Conservation (phyloP, 2,329 filamentous ascomycete genomes). For the Calonectria pauciramosa region DNA sequence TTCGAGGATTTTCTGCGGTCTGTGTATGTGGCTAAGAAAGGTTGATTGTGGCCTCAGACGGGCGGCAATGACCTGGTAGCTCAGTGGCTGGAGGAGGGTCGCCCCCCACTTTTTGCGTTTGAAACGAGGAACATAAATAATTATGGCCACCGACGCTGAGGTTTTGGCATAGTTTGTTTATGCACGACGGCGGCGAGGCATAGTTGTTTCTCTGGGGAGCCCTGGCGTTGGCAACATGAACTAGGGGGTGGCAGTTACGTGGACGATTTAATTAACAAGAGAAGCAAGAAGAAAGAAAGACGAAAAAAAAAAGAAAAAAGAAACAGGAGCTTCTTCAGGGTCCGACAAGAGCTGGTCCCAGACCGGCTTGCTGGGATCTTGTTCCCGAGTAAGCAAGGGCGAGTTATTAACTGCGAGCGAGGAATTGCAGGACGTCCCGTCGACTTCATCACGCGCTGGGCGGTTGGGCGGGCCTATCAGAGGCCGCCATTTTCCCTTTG, state of each 20-base stretch:
- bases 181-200: constrained; percentile 21
- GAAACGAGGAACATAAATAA: constrained; percentile 12
- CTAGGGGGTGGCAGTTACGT: not conserved
- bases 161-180: constrained; percentile 17
- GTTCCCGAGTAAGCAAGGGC: constrained; percentile 7
- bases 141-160: constrained; percentile 3
- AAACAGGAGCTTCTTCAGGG: not conserved
- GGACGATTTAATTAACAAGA: not conserved
- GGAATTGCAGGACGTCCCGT: not conserved
- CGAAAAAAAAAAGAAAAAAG: not conserved
- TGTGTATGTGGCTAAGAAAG: constrained; percentile 22
- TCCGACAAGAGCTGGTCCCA: not conserved
- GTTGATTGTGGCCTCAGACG: constrained; percentile 11
- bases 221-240: constrained; percentile 9
- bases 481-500: not conserved
- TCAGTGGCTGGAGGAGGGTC: constrained; percentile 17
- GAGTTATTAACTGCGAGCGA: constrained; percentile 7
- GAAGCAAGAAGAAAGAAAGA: not conserved
- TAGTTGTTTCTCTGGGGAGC: constrained; percentile 1
- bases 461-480: constrained; percentile 24
- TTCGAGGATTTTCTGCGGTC: constrained; percentile 16
- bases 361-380: not conserved
- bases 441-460: constrained; percentile 15
- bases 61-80: not conserved
- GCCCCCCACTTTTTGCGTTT: constrained; percentile 11